phyloP scores from a whole-genome alignment of 352 stramenopile genomes.

The Phytophthora hybrid region DNA sequence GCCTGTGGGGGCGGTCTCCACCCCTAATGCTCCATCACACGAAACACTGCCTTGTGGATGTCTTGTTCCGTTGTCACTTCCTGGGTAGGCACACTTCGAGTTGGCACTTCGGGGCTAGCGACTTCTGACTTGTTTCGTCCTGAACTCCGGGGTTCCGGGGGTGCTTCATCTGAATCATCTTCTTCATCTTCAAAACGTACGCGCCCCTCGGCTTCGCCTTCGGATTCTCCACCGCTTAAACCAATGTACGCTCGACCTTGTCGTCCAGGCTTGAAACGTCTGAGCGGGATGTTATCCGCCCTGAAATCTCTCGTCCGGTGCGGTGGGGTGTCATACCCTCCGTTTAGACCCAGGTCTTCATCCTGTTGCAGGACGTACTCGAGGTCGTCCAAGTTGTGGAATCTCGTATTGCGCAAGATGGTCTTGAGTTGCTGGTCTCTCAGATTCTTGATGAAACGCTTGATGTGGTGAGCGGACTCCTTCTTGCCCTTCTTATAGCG shows the following conservation, averaged over 20 bases:
- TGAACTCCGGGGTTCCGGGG: not conserved
- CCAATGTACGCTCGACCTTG: not conserved
- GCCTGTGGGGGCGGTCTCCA: not conserved
- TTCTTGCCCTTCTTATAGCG: no score
- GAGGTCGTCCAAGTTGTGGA: not conserved
- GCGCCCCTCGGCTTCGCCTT: not conserved
- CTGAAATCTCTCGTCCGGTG: not conserved
- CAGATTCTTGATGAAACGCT: no score
- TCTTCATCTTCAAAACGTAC: not conserved
- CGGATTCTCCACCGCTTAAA: not conserved
- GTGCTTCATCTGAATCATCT: not conserved
- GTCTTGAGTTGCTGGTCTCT: no score
- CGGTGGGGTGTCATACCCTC: not conserved
- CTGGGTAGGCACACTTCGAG: not conserved
- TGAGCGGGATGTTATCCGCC: not conserved
- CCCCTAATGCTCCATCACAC: not conserved
- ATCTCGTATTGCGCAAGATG: no score
- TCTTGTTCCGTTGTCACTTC: not conserved
- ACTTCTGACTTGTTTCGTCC: not conserved
- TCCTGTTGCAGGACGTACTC: slow-evolving; percentile 7
- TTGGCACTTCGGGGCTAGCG: not conserved
- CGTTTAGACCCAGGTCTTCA: not conserved
- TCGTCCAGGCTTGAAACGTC: not conserved
- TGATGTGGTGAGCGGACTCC: no score
- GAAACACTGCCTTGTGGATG: not conserved